Base-by-base conservation (phyloP, 2,329 filamentous ascomycete genomes). In the Fusarium sp. region DNA sequence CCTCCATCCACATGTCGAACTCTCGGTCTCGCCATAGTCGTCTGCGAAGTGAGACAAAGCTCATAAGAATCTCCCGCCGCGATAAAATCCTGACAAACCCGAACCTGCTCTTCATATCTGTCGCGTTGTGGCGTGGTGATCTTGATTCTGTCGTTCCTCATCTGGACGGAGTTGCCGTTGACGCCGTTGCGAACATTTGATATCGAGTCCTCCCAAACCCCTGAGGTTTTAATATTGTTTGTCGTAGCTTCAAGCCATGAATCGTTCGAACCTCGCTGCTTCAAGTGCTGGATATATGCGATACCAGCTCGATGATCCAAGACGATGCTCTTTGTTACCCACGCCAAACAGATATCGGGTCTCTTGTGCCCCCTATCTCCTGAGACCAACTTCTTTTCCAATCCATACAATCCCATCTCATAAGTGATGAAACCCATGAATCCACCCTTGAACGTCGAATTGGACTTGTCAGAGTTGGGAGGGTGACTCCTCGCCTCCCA, bases 351-450 rank as follows among this genome's bases (percentile, higher is more conserved):
- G 20, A 95, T 81, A 76, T 96, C 93, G 0, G 92, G 90, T 10
- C 86, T 82, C 36, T 78, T 73, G 60, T 84, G 80, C 2, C 75
- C 75, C 10, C 78, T 70, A 4, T 73, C 56, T 1, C 63, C 66
- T 0, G 76, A 61, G 0, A 79, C 71, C 25, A 75, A 65, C 0
- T 74, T 75, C 5, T 76, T 73, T 38, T 76, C 79, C 5, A 81
- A 66, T 0, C 76, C 76, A 27, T 77, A 73, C 1, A 96, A 81
- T 0, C 93, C 92, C 76, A 93, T 88, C 77, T 97, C 93, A 65
- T 97, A 97, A 0, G 92, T 93, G 55, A 93, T 86, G 74, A 91
- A 96, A 0, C 93, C 93, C 80, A 97, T 88, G 64, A 97, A 89
- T 0, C 93, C 93, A 56, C 93, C 93, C 79, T 92, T 88, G 76